Percentiles rank a stretch among this genome's conserved stretches.
Conservation (phyloP, 177 flowering plant species). For the Vitis hybrid region DNA sequence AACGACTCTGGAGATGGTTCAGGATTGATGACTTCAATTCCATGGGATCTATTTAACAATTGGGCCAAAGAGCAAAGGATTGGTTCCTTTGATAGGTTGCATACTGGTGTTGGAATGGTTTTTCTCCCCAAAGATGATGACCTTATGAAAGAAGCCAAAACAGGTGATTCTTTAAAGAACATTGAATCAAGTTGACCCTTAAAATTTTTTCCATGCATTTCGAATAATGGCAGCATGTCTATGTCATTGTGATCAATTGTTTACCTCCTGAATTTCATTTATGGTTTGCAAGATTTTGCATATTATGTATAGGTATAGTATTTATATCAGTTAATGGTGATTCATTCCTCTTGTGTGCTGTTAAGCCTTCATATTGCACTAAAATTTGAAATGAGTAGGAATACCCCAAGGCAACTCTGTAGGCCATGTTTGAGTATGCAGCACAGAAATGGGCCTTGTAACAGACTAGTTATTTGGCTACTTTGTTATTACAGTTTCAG, state of each 20-base stretch:
- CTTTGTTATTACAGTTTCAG: too few relatives aligned
- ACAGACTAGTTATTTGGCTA: too few relatives aligned
- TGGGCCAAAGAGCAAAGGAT: constrained; percentile 85
- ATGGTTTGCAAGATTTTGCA: too few relatives aligned
- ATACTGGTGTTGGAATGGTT: constrained; percentile 97
- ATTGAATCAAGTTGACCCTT: constrained; percentile 5
- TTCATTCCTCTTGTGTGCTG: too few relatives aligned
- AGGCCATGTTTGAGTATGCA: too few relatives aligned
- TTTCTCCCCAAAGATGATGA: constrained; percentile 80
- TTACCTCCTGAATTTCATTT: too few relatives aligned
- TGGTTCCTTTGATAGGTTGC: constrained; percentile 64
- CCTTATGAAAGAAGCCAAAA: constrained; percentile 65
- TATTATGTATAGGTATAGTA: too few relatives aligned
- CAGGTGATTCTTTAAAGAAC: constrained; percentile 45
- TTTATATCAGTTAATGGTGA: too few relatives aligned
- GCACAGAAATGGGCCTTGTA: too few relatives aligned
- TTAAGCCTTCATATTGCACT: too few relatives aligned
- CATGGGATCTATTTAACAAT: constrained; percentile 82
- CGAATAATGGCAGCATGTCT: background rate
- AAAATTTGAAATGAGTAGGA: too few relatives aligned
- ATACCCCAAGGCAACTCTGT: too few relatives aligned
- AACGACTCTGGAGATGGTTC: constrained; percentile 99
- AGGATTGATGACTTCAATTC: constrained; percentile 94
- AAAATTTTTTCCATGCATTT: constrained; percentile 1
- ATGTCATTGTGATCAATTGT: background rate